A percentile compares a stretch with the other conserved stretches of the same genome.
Evolutionary conservation across 257 asterid species (phyloP).

Genomic region (Nicotiana otophora): DNA sequence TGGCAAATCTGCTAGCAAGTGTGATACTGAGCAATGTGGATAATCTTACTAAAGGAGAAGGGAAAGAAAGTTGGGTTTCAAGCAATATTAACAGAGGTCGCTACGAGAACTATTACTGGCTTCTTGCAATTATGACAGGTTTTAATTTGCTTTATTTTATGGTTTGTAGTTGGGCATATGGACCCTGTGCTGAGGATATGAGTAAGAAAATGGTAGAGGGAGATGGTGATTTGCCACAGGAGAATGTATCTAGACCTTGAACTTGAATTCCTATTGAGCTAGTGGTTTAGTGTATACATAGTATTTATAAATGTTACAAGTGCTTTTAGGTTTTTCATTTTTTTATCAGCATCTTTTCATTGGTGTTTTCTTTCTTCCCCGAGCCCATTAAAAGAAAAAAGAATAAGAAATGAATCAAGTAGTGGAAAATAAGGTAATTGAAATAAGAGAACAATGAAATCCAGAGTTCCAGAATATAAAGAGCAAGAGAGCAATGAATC

Average conservation of each 20-base stretch:
- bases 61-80: constrained; percentile 58
- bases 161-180: constrained; percentile 51
- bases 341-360: neutral
- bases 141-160: constrained; percentile 38
- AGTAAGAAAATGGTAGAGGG: constrained; percentile 14
- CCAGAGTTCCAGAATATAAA: no score
- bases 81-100: constrained; percentile 45
- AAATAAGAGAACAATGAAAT: no score
- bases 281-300: neutral
- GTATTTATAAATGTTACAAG: neutral
- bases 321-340: neutral
- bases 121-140: constrained; percentile 38
- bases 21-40: constrained; percentile 45
- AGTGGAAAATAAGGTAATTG: no score
- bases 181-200: constrained; percentile 32
- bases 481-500: no score
- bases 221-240: constrained; percentile 14
- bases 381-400: neutral
- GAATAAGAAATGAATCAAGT: neutral
- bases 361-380: neutral
- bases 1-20: constrained; percentile 47
- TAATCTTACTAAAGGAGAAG: constrained; percentile 22
- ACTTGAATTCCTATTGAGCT: neutral
- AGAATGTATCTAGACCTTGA: constrained; percentile 11
- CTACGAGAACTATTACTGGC: constrained; percentile 57